Evolutionary conservation across 257 asterid genomes (phyloP), one percentile per base, ranked within the genome.

Genomic region (Euphrasia confusa): DNA sequence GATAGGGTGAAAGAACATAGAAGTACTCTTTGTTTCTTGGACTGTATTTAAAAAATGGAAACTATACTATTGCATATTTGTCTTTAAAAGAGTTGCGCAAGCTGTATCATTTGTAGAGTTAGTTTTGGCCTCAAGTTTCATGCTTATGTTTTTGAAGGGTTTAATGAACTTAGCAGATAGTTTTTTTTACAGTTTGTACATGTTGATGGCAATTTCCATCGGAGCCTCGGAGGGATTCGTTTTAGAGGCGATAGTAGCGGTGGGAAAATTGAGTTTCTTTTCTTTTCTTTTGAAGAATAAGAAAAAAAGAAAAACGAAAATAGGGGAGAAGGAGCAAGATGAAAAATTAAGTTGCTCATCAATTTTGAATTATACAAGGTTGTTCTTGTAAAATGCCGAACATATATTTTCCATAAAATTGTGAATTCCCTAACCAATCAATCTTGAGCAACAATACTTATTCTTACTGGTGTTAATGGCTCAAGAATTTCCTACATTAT

Each of bases 391-490:
- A 63, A 4, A 13, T 6, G 67, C 7, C 26, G 40, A 61, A 44
- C 48, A 0, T 21, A 42, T 7, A 30, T n/a, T 24, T 21, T 12
- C 13, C 50, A 5, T 32, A 56, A 15, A 30, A 58, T 32, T 28
- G 14, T 33, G 44, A 33, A 58, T 58, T 37, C 37, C 14, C 12
- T 24, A 40, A 37, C 35, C 53, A 40, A 60, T 40, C 53, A 27
- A 42, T 44, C 60, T 63, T 45, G 27, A 57, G 33, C 35, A 35
- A 21, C 33, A 4, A 14, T 21, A 48, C 49, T 44, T 69, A 13
- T 32, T 58, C 63, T 61, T 49, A 69, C 55, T 11, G 53, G 37
- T 28, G 24, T 68, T 40, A 33, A 40, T 52, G 65, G 15, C 17
- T 64, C 42, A 12, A 15, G 28, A 39, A 30, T 57, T 56, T 39